Conservation (phyloP, 1,284 basidiomycete species). For the Tilletia setariae region DNA sequence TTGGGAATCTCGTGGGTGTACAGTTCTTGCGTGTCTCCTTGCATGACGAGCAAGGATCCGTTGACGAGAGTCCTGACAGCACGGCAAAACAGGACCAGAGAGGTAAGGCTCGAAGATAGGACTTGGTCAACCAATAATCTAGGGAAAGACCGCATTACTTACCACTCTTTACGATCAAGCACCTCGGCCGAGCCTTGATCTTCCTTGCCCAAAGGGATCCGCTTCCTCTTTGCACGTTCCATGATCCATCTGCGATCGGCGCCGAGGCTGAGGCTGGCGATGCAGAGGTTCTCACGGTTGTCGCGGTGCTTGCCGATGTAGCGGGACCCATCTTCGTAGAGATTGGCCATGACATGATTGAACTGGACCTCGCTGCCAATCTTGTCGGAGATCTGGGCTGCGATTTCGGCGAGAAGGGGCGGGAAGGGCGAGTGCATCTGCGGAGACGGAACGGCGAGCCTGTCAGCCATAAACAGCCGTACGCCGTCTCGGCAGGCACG, state of each 20-base stretch:
- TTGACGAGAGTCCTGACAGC: conserved; percentile 54
- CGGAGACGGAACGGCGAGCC: background rate
- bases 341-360: conserved; percentile 62
- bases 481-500: too few species aligned
- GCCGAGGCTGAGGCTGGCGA: conserved; percentile 60
- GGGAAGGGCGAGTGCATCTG: conserved; percentile 58
- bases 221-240: conserved; percentile 32
- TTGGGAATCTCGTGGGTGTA: conserved; percentile 57
- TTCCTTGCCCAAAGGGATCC: background rate
- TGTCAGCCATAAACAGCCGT: too few species aligned
- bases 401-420: conserved; percentile 55
- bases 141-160: background rate
- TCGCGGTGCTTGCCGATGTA: conserved; percentile 58
- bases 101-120: background rate
- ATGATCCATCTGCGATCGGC: conserved; percentile 60
- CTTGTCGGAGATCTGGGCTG: conserved; percentile 51
- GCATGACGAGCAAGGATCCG: conserved; percentile 62
- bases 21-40: conserved; percentile 59
- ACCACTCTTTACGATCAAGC: conserved; percentile 1
- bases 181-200: conserved; percentile 39
- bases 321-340: conserved; percentile 59
- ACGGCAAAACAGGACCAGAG: background rate
- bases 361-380: conserved; percentile 57
- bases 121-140: too few species aligned
- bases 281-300: conserved; percentile 57